A percentile compares a stretch with the other conserved stretches of the same genome.
phyloP scores from a whole-genome alignment of 1,139 yeast species.

The Petasospora rhodanensis region DNA sequence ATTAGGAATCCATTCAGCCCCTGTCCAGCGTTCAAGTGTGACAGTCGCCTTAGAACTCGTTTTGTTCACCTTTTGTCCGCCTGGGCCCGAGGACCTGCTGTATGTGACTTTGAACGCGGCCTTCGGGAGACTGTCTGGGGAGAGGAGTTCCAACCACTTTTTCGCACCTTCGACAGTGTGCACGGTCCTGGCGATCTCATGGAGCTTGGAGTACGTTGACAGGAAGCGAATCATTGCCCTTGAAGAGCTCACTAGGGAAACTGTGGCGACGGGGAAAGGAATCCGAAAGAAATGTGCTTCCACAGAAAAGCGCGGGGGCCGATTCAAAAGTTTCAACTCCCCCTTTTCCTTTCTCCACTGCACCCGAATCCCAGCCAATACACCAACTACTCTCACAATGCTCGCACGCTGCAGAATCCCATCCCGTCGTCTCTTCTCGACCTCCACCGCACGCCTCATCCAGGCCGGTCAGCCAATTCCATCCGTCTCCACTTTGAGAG shows the following conservation, averaged over 20 bases:
- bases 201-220: too few relatives aligned
- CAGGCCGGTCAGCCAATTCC: conserved; percentile 60
- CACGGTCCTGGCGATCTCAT: too few relatives aligned
- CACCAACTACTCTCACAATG: conserved; percentile 3
- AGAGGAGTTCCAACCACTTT: conserved; percentile 41
- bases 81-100: conserved; percentile 85
- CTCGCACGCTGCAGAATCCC: conserved; percentile 6
- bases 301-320: too few relatives aligned
- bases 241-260: too few relatives aligned
- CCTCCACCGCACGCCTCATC: conserved; percentile 33
- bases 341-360: too few relatives aligned
- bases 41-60: conserved; percentile 77
- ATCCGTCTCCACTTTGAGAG: conserved; percentile 44
- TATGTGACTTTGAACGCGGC: conserved; percentile 48
- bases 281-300: too few relatives aligned
- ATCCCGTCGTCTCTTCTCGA: conserved; percentile 30
- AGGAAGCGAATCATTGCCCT: too few relatives aligned
- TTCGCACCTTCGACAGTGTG: too few relatives aligned
- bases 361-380: conserved; percentile 1
- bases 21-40: conserved; percentile 47
- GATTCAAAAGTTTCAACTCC: too few relatives aligned
- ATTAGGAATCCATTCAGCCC: conserved; percentile 60
- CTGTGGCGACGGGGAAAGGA: too few relatives aligned
- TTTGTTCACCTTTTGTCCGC: conserved; percentile 93
- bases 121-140: conserved; percentile 41